A percentile compares a stretch with the other conserved stretches of the same genome.
phyloP scores from a whole-genome alignment of 305 asterid genomes.

The Fraxinus albicans region DNA sequence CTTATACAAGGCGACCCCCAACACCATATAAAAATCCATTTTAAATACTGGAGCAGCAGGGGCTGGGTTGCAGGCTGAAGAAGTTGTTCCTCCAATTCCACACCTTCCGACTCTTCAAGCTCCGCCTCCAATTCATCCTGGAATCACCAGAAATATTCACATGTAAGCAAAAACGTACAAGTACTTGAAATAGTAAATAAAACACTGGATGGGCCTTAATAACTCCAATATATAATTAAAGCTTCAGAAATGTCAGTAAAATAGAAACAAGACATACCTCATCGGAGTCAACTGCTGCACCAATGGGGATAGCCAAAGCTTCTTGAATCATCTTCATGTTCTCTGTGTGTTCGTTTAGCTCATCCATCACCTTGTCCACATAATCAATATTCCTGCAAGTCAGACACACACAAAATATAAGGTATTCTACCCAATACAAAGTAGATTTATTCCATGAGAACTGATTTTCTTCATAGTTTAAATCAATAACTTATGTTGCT shows the following conservation, averaged over 20 bases:
- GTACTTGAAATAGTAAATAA: background rate
- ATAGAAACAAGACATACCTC: constrained; percentile 38
- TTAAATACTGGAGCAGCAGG: constrained; percentile 33
- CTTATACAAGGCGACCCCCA: constrained; percentile 29
- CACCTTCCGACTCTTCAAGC: constrained; percentile 63
- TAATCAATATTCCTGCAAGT: constrained; percentile 53
- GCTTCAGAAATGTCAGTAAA: background rate
- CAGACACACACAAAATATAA: background rate
- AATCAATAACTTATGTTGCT: constrained; percentile 50
- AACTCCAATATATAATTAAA: background rate
- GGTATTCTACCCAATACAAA: background rate
- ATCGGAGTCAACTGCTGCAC: constrained; percentile 60
- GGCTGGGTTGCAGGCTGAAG: constrained; percentile 55
- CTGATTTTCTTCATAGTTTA: background rate
- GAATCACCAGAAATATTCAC: background rate
- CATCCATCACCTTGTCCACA: constrained; percentile 76
- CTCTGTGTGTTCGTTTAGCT: constrained; percentile 69
- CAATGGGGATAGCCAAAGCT: constrained; percentile 59
- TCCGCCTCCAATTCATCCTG: constrained; percentile 77
- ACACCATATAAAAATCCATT: too few relatives aligned
- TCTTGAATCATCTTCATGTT: constrained; percentile 70
- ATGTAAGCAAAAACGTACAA: background rate
- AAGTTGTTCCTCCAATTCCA: constrained; percentile 59
- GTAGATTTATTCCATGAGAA: background rate
- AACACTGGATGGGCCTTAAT: background rate